These are phyloP conservation scores for Colletotrichum sp. DNA, from an alignment of 2,329 filamentous ascomycete genomes.

Conservation along the genomic window DNA sequence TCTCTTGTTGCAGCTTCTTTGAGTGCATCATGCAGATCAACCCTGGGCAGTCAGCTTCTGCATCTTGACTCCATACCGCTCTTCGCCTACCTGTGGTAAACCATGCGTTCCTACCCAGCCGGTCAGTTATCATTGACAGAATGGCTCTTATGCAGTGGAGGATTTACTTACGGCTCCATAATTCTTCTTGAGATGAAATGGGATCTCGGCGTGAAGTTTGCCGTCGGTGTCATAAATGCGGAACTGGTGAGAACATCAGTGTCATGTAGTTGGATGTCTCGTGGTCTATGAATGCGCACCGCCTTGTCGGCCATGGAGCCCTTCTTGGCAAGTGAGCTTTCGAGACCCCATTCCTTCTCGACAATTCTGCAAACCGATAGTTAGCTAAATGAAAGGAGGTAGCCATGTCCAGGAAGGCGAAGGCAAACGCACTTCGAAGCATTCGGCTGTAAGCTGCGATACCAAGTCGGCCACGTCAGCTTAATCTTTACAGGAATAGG, in stretches of 20 bases:
- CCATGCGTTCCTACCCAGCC: constrained; percentile 33
- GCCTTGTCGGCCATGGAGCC: constrained; percentile 37
- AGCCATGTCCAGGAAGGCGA: too few species aligned
- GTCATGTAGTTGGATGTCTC: neutral
- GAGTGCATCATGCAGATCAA: constrained; percentile 39
- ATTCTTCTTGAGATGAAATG: constrained; percentile 27
- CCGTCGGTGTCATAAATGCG: constrained; percentile 29
- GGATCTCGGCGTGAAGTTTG: constrained; percentile 32
- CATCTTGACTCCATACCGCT: neutral
- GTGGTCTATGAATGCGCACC: neutral
- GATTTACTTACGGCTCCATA: constrained; percentile 32
- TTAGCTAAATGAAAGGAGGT: neutral
- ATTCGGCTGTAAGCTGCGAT: constrained; percentile 39
- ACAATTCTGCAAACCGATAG: neutral
- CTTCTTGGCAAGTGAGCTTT: constrained; percentile 28
- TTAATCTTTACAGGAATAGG: too few species aligned
- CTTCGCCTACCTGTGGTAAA: constrained; percentile 41
- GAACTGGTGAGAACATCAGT: constrained; percentile 23
- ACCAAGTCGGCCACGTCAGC: neutral
- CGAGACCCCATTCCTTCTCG: constrained; percentile 30
- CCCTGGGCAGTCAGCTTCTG: neutral
- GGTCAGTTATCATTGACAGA: neutral
- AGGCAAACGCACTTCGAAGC: constrained; percentile 36
- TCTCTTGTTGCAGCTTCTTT: constrained; percentile 26
- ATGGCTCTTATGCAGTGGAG: neutral